Percentiles rank a stretch among this genome's conserved stretches.
Evolutionary conservation across 1,284 basidiomycete species (phyloP).

Genomic region (Exobasidium cylindrosporum): DNA sequence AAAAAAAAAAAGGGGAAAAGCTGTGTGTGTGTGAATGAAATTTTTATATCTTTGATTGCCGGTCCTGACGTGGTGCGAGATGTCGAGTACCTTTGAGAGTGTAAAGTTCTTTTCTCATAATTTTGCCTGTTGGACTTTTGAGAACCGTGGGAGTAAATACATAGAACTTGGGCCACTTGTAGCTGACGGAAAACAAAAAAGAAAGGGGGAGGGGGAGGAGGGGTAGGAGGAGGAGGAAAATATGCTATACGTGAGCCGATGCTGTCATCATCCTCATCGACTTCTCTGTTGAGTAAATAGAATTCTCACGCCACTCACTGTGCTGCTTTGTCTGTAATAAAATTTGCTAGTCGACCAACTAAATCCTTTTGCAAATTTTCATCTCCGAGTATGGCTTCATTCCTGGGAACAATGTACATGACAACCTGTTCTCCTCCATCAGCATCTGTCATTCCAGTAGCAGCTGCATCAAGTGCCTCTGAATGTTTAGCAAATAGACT

Average conservation of each 20-base stretch:
- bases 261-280: background rate
- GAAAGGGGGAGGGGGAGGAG: background rate
- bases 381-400: slow-evolving; percentile 20
- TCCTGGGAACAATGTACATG: slow-evolving; percentile 46
- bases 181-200: background rate
- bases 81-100: slow-evolving; percentile 1
- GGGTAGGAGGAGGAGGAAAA: background rate
- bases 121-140: slow-evolving; percentile 18
- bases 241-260: too few species aligned
- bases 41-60: background rate
- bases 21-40: too few species aligned
- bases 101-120: slow-evolving; percentile 3
- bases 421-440: background rate
- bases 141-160: slow-evolving; percentile 8
- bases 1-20: too few species aligned
- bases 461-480: slow-evolving; percentile 13
- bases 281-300: too few species aligned
- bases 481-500: slow-evolving; percentile 29
- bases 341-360: slow-evolving; percentile 8
- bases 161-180: slow-evolving; percentile 13
- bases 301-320: slow-evolving; percentile 5
- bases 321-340: background rate
- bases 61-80: background rate
- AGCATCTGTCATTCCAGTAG: background rate
- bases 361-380: slow-evolving; percentile 13